phyloP scores from a whole-genome alignment of 1,284 basidiomycete species.

The Cutaneotrichosporon sp. region DNA sequence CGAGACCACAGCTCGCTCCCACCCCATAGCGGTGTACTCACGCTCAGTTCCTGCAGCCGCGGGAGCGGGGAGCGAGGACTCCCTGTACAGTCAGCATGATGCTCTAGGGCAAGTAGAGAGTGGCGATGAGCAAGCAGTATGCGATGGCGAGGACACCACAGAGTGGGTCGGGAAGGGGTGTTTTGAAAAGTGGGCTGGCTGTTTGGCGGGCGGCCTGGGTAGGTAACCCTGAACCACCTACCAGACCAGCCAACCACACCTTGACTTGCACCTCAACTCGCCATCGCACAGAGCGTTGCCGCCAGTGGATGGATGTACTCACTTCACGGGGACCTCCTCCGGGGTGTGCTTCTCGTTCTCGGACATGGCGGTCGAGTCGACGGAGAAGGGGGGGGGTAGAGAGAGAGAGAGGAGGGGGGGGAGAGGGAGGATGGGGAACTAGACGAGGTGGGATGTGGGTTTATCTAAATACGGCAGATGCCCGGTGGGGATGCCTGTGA shows the following conservation, averaged over 20 bases:
- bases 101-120: no score
- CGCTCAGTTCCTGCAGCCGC: constrained; percentile 22
- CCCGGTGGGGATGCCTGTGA: constrained; percentile 15
- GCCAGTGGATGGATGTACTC: constrained; percentile 23
- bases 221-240: background rate
- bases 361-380: constrained; percentile 34
- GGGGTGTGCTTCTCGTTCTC: constrained; percentile 46
- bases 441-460: constrained; percentile 7
- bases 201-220: background rate
- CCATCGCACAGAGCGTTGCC: background rate
- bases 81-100: constrained; percentile 28
- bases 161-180: background rate
- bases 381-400: constrained; percentile 18
- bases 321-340: constrained; percentile 49
- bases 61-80: constrained; percentile 37
- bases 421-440: constrained; percentile 13
- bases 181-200: background rate
- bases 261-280: no score
- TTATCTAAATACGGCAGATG: constrained; percentile 28
- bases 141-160: constrained; percentile 7
- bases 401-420: constrained; percentile 17
- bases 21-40: constrained; percentile 16
- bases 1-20: background rate
- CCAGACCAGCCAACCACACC: background rate
- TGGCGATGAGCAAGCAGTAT: background rate